Evolutionary conservation across 1,139 yeast genomes (phyloP), one percentile per base, ranked within the genome.

Genomic region (Nadsonia starkeyi-henricii): DNA sequence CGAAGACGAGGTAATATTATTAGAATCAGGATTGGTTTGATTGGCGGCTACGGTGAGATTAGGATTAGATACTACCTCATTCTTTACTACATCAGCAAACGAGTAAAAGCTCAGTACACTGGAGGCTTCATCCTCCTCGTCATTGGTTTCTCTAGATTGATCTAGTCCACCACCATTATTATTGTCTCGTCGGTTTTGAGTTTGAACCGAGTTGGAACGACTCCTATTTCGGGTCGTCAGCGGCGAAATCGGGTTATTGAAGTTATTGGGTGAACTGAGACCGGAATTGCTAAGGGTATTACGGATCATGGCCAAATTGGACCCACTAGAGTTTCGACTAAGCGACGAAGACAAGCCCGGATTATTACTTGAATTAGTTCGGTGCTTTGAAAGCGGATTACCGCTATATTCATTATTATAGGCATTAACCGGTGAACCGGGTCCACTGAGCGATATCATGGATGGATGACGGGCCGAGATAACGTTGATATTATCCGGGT

Each of bases 401-500:
- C 15, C 42, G 15, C 15, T 13, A 79, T 81, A 41, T 77, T 73
- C 1, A 85, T 45, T 23, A 85, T 45, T 23, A n/a, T 33, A 15
- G 17, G 39, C 17, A 33, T 3, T 33, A 4, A 33, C 17, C 4
- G 39, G 39, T 13, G 39, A 33, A 33, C 39, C 39, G 17, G 39
- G 39, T 33, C 39, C 39, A 33, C 39, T 33, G 4, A 33, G 12
- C 4, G 15, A 4, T 23, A 23, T 9, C 28, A 9, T 9, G 4
- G 58, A 52, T 9, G 79, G 74, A 55, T 89, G 73, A 57, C 89
- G 53, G 37, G 62, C 74, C 13, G 66, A 79, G 41, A 83, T 75
- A 70, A 84, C 77, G 54, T 84, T 91, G 20, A 83, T 77, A 51
- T 77, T 74, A 57, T 80, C 82, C 53, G 82, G 71, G 57, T 80